Base-by-base conservation (phyloP, 1,139 yeast species). In the Chernovozyma aurita region DNA sequence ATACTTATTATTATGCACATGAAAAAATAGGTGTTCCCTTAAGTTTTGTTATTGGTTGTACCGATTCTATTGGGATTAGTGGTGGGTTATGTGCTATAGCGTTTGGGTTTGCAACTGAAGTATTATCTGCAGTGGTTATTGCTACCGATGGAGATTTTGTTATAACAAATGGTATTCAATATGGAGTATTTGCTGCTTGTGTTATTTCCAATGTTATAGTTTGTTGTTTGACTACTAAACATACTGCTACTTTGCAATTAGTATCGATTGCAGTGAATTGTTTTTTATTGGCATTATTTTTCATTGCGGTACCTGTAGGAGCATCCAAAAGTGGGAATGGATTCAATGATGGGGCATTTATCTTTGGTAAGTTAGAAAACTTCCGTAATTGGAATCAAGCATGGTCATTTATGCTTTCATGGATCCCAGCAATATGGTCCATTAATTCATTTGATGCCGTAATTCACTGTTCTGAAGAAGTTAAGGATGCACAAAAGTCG, bases 1-100 rank as follows among this genome's bases (percentile, higher is more conserved):
- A 77, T 76, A 50, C 73, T 3, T 55, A 55, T 41, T 57, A 53
- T 42, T 59, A 52, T 41, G 53, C 57, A 13, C 57, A 56, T 0
- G 53, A 47, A 12, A 30, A 28, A 17, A 36, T 43, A 25, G 44
- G 57, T 21, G 50, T 53, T 11, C 53, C 59, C 0, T 41, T 57
- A 25, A 50, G 58, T 41, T 59, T 54, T 33, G 37, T 59, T 18
- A 53, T 59, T 33, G 64, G 64, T 3, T 52, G 57, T 36, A 43
- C 59, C 17, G 57, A 59, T 41, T 41, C 61, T 5, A 34, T 59
- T 34, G 62, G 61, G 3, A 44, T 57, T 32, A 46, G 51, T 29
- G 55, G 55, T n/a, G 64, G 59, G 1, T 44, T 59, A 29, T 59
- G 64, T 40, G 47, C 54, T 35, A 54, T 59, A 35, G 43, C 47